Conservation (phyloP, 345 rosid species). For the Nasturtium officinale region DNA sequence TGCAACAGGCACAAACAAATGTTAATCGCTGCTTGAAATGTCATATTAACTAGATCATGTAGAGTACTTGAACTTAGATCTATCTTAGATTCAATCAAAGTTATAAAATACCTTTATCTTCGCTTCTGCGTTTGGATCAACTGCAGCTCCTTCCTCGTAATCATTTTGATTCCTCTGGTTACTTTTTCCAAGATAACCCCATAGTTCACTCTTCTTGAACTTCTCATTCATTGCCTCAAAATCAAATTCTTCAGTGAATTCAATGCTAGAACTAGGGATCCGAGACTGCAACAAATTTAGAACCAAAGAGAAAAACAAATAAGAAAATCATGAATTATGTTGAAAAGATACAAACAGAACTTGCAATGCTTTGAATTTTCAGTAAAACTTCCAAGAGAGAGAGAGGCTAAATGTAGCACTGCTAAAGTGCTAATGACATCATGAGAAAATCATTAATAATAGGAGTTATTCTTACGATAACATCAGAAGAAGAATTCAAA, state of each 20-base stretch:
- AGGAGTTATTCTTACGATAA: slow-evolving; percentile 4
- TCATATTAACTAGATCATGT: slow-evolving; percentile 11
- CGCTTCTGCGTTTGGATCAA: slow-evolving; percentile 34
- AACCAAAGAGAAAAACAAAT: slow-evolving; percentile 14
- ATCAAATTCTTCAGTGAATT: slow-evolving; percentile 63
- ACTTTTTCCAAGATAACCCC: slow-evolving; percentile 63
- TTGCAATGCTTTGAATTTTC: slow-evolving; percentile 9
- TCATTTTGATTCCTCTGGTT: slow-evolving; percentile 39
- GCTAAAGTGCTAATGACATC: slow-evolving; percentile 4
- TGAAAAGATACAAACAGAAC: neutral
- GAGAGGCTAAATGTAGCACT: slow-evolving; percentile 3
- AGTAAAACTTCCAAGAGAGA: slow-evolving; percentile 3
- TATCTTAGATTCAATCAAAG: neutral
- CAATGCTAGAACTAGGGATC: slow-evolving; percentile 35
- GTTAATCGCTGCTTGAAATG: slow-evolving; percentile 1
- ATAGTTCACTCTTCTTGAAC: slow-evolving; percentile 67
- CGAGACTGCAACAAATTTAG: slow-evolving; percentile 45
- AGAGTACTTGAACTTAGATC: slow-evolving; percentile 7
- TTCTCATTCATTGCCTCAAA: slow-evolving; percentile 79
- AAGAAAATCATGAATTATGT: slow-evolving; percentile 2
- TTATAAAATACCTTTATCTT: slow-evolving; percentile 17
- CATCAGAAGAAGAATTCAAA: neutral
- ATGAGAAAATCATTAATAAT: slow-evolving; percentile 20
- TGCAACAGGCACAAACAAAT: slow-evolving; percentile 41
- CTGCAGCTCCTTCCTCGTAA: slow-evolving; percentile 55